Evolutionary conservation across 2,329 filamentous ascomycete genomes (phyloP).

Genomic region (Dothistroma pini): DNA sequence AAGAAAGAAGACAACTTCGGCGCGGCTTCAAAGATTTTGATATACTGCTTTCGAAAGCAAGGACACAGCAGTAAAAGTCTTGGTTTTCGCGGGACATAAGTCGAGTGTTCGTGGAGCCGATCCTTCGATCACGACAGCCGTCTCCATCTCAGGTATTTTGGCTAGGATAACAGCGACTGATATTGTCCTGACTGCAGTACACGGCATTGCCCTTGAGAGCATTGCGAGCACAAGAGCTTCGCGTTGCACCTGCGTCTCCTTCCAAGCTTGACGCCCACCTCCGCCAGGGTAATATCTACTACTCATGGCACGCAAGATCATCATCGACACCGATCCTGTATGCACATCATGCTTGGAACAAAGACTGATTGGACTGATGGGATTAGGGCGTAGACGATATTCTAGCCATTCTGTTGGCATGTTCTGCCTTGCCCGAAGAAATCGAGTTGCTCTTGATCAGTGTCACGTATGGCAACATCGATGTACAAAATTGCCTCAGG

Average conservation of each 20-base stretch:
- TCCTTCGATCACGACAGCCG: background rate
- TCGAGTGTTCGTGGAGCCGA: background rate
- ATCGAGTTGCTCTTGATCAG: slow-evolving; percentile 82
- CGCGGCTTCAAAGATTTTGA: background rate
- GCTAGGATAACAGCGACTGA: background rate
- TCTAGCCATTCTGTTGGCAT: slow-evolving; percentile 67
- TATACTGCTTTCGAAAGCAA: background rate
- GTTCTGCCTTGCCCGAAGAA: slow-evolving; percentile 77
- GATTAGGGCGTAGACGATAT: slow-evolving; percentile 11
- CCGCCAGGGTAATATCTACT: slow-evolving; percentile 2
- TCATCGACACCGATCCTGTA: slow-evolving; percentile 96
- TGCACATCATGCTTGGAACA: background rate
- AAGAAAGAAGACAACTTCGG: slow-evolving; percentile 40
- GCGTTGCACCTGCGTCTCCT: background rate
- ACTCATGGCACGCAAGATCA: slow-evolving; percentile 55
- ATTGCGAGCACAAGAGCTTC: background rate
- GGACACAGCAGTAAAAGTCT: background rate
- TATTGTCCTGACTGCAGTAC: too few species aligned
- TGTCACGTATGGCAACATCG: slow-evolving; percentile 90
- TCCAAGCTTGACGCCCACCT: background rate
- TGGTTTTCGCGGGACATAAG: background rate
- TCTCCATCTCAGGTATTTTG: background rate
- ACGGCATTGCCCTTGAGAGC: background rate
- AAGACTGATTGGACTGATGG: background rate
- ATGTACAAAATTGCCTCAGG: slow-evolving; percentile 77